phyloP scores from a whole-genome alignment of 73 alveolate genomes.

The Symbiodinium natans region DNA sequence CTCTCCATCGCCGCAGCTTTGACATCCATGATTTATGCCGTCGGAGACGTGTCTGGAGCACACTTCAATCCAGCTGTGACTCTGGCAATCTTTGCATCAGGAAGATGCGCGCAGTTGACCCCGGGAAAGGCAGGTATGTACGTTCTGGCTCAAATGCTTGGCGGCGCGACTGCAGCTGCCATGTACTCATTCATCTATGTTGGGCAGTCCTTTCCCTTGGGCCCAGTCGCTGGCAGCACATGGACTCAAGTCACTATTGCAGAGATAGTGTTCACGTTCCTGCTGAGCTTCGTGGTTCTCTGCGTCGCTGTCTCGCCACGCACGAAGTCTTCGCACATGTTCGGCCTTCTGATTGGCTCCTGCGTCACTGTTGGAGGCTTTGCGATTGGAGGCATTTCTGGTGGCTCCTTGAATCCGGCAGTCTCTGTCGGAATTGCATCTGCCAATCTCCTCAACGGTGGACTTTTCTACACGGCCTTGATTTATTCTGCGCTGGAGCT shows the following conservation, averaged over 20 bases:
- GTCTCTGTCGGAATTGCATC: constrained; percentile 65
- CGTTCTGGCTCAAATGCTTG: not conserved
- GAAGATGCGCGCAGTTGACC: not conserved
- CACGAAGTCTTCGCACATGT: not conserved
- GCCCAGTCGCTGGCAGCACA: not conserved
- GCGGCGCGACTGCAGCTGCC: not conserved
- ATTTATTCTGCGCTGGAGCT: constrained; percentile 56
- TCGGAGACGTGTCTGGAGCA: constrained; percentile 18
- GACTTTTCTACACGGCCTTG: constrained; percentile 65
- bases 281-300: constrained; percentile 26
- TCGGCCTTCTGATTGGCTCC: constrained; percentile 33
- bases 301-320: not conserved
- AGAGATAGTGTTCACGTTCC: not conserved
- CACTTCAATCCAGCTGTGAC: constrained; percentile 38
- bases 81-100: not conserved
- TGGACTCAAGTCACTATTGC: not conserved
- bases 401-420: constrained; percentile 39
- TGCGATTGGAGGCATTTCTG: constrained; percentile 25
- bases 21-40: constrained; percentile 8
- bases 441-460: constrained; percentile 63
- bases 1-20: constrained; percentile 14
- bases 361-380: constrained; percentile 5
- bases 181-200: not conserved
- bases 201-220: not conserved
- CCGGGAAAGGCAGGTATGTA: not conserved